Base-by-base conservation (phyloP, 31 red algal genomes). In the Asparagopsis taxiformis region DNA sequence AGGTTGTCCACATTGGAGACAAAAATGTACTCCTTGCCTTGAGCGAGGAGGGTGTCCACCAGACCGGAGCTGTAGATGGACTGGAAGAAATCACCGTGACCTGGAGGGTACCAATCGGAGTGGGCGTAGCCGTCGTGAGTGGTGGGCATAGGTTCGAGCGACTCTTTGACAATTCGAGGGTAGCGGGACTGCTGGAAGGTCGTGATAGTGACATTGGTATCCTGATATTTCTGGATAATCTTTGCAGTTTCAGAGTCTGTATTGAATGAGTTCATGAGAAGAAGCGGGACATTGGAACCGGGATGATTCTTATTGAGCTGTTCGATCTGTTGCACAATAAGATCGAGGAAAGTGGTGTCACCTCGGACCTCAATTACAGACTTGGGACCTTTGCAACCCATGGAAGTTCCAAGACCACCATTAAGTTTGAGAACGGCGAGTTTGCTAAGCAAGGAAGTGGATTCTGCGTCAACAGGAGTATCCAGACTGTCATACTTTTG, bases 261-360 rank as follows among this genome's bases (percentile, higher is more conserved):
- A 66, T 95, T 95, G 55, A 99, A 99, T 0, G 83, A 90, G 75
- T 99, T 99, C 97, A 99, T 99, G 51, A 99, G 79, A 9, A 99
- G 75, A 17, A 99, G 65, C 22, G 91, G 97, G 54, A 99, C 97
- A 55, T 95, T 81, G 41, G 87, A 87, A 22, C 78, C 79, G 16
- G 72, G 74, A 59, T 95, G 64, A 50, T 31, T 72, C 65, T 92
- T 95, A 85, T 99, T 99, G 49, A 99, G 72, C 7, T 80, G 73
- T 50, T 93, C 97, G 55, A 99, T 99, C 77, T 99, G 97, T 68
- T 99, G 92, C 60, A 99, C 97, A 53, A 95, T 99, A 39, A 99
- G 74, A 60, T 99, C 97, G 24, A 99, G 77, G 67, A 99, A 99
- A 16, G 97, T 99, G 38, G 92, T 85, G 58, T 94, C 92, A 38